A percentile compares a stretch with the other conserved stretches of the same genome.
Evolutionary conservation across 2,329 filamentous ascomycete genomes (phyloP).

Genomic region (Fusarium odoratissimum): DNA sequence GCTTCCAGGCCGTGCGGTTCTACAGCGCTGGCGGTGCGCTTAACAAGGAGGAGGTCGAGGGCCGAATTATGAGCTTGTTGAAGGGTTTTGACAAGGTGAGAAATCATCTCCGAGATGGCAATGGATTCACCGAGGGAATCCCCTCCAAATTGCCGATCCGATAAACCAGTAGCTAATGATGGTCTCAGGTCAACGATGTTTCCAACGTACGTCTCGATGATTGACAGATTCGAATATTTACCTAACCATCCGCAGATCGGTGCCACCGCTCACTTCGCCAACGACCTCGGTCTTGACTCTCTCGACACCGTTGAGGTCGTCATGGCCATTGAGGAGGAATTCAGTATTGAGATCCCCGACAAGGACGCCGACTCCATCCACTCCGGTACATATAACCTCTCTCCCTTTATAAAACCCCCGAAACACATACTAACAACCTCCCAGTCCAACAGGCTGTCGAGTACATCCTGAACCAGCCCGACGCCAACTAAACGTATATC

Average conservation of each 20-base stretch:
- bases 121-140: not conserved
- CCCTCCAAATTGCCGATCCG: conserved; percentile 1
- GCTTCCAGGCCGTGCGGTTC: conserved; percentile 78
- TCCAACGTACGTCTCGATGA: conserved; percentile 64
- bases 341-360: conserved; percentile 96
- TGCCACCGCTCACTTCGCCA: conserved; percentile 87
- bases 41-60: conserved; percentile 86
- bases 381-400: conserved; percentile 74
- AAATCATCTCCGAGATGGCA: not conserved
- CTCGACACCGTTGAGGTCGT: conserved; percentile 99
- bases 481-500: conserved; percentile 72
- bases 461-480: conserved; percentile 93
- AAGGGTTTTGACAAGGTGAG: conserved; percentile 92
- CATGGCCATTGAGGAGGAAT: conserved; percentile 98
- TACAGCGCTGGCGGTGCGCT: conserved; percentile 88
- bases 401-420: not conserved
- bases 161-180: conserved; percentile 45
- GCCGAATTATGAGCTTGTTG: conserved; percentile 90
- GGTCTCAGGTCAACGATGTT: conserved; percentile 72
- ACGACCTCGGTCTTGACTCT: conserved; percentile 96
- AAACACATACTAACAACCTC: not conserved
- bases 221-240: not conserved
- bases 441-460: conserved; percentile 93
- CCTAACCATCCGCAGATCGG: conserved; percentile 72
- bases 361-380: conserved; percentile 96